Percentiles rank a stretch among this genome's conserved stretches.
These are phyloP conservation scores for Clitopilus passeckerianus DNA, from an alignment of 768 basidiomycete genomes.

Conservation along the genomic window DNA sequence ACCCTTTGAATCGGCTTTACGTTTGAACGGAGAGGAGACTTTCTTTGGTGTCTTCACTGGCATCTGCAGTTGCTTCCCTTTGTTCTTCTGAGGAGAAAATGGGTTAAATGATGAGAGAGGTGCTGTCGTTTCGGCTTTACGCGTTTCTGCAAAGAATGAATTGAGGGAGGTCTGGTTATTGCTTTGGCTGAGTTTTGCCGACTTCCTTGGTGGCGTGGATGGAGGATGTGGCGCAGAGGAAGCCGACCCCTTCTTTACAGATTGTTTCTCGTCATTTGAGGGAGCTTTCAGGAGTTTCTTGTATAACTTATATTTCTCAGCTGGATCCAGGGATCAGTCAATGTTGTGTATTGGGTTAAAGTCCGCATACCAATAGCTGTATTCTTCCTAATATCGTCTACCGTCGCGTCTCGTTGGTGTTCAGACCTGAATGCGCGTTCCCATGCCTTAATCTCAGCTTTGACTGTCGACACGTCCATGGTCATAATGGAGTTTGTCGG, in stretches of 20 bases:
- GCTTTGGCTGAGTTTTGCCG: constrained; percentile 20
- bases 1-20: constrained; percentile 27
- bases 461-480: constrained; percentile 47
- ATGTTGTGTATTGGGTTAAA: neutral
- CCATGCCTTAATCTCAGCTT: constrained; percentile 73
- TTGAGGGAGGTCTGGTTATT: neutral
- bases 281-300: constrained; percentile 63
- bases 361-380: constrained; percentile 54
- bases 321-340: constrained; percentile 26
- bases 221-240: constrained; percentile 20
- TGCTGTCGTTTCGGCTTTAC: constrained; percentile 43
- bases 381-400: constrained; percentile 66
- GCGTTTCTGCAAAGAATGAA: constrained; percentile 43
- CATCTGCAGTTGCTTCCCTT: constrained; percentile 33
- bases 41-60: constrained; percentile 38
- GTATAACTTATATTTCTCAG: constrained; percentile 77
- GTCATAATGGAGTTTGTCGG: neutral
- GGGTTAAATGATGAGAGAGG: constrained; percentile 64
- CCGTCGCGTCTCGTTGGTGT: constrained; percentile 54
- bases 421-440: constrained; percentile 60
- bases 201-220: constrained; percentile 32
- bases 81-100: constrained; percentile 74
- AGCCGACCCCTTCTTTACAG: constrained; percentile 9
- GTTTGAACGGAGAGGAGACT: constrained; percentile 27
- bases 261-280: constrained; percentile 2